These are phyloP conservation scores for Termitomyces sp. DNA, from an alignment of 768 basidiomycete species.

Conservation along the genomic window DNA sequence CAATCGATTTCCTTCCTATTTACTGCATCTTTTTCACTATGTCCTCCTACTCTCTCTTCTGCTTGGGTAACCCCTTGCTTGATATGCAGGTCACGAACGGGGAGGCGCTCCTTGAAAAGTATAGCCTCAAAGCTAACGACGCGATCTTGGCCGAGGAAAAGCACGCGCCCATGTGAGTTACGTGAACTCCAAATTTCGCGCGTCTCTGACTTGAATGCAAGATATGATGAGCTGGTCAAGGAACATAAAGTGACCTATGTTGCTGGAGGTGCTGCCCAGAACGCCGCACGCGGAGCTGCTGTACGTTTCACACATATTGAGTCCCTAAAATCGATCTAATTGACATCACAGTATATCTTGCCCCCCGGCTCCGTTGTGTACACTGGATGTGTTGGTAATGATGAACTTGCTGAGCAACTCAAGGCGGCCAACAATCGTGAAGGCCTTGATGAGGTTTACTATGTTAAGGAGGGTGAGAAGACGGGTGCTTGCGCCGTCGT, in stretches of 20 bases:
- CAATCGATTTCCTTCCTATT: constrained; percentile 9
- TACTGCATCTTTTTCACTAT: constrained; percentile 24
- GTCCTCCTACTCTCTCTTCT: constrained; percentile 65
- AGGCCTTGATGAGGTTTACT: constrained; percentile 85
- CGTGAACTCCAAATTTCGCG: not conserved
- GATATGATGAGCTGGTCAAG: constrained; percentile 85
- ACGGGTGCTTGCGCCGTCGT: constrained; percentile 97
- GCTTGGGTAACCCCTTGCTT: constrained; percentile 93
- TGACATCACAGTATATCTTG: constrained; percentile 74
- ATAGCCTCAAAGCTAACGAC: constrained; percentile 89
- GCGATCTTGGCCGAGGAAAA: constrained; percentile 92
- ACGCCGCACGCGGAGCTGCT: constrained; percentile 93
- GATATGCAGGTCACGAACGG: constrained; percentile 93
- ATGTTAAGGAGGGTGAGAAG: constrained; percentile 80
- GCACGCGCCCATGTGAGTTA: constrained; percentile 78
- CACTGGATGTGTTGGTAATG: constrained; percentile 92
- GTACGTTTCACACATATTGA: constrained; percentile 45
- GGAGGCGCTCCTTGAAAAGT: constrained; percentile 84
- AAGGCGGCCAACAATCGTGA: constrained; percentile 89
- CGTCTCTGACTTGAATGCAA: constrained; percentile 28
- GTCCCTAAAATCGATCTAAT: constrained; percentile 10
- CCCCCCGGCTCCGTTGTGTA: constrained; percentile 89
- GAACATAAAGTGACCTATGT: constrained; percentile 83
- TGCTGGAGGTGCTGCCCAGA: constrained; percentile 96
- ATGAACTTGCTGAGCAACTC: constrained; percentile 88